Evolutionary conservation across 2,329 filamentous ascomycete genomes (phyloP).

Genomic region (Epicoccum sorghinum): DNA sequence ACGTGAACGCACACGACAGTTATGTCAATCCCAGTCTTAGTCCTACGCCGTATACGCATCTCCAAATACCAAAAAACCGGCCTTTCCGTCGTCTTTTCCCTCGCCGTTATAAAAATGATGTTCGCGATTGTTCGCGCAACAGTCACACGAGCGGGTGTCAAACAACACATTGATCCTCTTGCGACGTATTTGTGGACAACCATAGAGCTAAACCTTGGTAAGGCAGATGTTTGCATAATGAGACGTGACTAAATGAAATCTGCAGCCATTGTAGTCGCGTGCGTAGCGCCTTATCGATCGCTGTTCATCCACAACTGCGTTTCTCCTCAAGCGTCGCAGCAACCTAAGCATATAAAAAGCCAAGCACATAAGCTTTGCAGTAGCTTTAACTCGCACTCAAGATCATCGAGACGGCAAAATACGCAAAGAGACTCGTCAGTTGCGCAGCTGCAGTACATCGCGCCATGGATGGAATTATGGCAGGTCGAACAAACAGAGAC

Average conservation of each 20-base stretch:
- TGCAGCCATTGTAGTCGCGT: constrained; percentile 16
- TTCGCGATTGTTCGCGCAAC: constrained; percentile 15
- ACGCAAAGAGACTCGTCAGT: not conserved
- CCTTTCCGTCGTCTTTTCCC: constrained; percentile 14
- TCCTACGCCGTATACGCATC: constrained; percentile 11
- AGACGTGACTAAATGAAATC: too few relatives aligned
- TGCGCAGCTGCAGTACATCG: not conserved
- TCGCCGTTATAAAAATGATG: constrained; percentile 19
- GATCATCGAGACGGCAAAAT: not conserved
- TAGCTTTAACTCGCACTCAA: not conserved
- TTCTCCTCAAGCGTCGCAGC: not conserved
- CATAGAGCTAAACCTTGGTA: constrained; percentile 14
- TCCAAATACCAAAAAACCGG: constrained; percentile 5
- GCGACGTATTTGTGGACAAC: constrained; percentile 17
- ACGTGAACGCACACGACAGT: constrained; percentile 2
- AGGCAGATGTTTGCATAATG: not conserved
- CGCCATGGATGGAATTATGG: not conserved
- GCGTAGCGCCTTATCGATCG: constrained; percentile 11
- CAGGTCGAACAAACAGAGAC: not conserved
- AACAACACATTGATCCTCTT: constrained; percentile 13
- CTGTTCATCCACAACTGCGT: constrained; percentile 8
- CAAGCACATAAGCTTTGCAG: not conserved
- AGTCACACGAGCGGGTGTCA: constrained; percentile 7
- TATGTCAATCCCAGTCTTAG: constrained; percentile 14
- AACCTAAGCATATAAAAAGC: not conserved